These are phyloP conservation scores for Pisolithus tinctorius DNA, from an alignment of 768 basidiomycete species.

Conservation along the genomic window DNA sequence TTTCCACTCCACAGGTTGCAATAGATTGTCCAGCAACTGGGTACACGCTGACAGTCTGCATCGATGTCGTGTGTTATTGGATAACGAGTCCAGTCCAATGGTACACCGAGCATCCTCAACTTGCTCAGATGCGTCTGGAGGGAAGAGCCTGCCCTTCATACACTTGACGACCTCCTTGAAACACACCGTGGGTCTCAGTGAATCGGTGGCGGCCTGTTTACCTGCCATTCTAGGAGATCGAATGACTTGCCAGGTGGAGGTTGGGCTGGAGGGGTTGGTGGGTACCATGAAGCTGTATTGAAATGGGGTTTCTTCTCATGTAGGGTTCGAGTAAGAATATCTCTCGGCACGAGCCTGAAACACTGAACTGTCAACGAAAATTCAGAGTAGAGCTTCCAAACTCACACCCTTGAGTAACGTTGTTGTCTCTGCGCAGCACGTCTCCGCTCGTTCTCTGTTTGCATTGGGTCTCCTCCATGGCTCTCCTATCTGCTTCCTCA, in stretches of 20 bases:
- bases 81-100: constrained; percentile 16
- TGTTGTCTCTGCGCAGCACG: constrained; percentile 15
- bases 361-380: too few relatives aligned
- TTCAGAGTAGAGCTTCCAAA: too few relatives aligned
- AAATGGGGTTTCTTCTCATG: too few relatives aligned
- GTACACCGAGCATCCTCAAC: constrained; percentile 26
- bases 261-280: too few relatives aligned
- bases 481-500: constrained; percentile 38
- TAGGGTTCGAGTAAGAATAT: too few relatives aligned
- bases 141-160: constrained; percentile 57
- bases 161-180: constrained; percentile 51
- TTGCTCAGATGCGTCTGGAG: constrained; percentile 28
- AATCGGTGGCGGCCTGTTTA: constrained; percentile 9
- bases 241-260: too few relatives aligned
- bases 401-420: constrained; percentile 19
- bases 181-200: constrained; percentile 33
- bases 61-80: constrained; percentile 5
- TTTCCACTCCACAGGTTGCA: constrained; percentile 38
- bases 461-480: constrained; percentile 28
- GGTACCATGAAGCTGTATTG: too few relatives aligned
- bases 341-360: too few relatives aligned
- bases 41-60: constrained; percentile 17
- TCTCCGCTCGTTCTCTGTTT: constrained; percentile 28
- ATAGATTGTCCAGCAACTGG: constrained; percentile 39
- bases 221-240: background rate